Conservation (phyloP, 2,329 filamentous ascomycete genomes). For the Cladosporium sp. region DNA sequence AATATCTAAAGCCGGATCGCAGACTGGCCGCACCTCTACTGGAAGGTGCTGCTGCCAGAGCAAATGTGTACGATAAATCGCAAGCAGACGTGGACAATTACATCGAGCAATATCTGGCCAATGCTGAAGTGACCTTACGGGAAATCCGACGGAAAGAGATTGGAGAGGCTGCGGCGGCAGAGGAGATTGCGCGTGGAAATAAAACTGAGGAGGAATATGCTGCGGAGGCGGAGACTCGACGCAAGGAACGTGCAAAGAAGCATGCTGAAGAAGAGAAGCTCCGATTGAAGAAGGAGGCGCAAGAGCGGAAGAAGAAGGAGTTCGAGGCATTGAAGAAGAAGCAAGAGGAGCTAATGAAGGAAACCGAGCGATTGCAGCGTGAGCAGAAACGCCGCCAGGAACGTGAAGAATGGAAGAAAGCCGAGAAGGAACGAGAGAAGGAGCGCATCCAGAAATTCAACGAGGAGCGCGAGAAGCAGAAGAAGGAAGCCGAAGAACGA, state of each 20-base stretch:
- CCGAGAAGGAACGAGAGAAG: constrained; percentile 49
- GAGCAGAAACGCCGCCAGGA: constrained; percentile 47
- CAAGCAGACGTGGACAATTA: constrained; percentile 62
- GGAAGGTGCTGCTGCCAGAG: constrained; percentile 72
- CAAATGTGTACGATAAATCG: constrained; percentile 68
- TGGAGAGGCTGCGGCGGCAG: constrained; percentile 62
- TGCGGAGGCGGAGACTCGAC: constrained; percentile 58
- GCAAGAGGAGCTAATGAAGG: constrained; percentile 40
- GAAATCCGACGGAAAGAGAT: constrained; percentile 63
- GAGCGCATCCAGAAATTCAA: constrained; percentile 47
- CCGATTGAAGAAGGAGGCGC: constrained; percentile 54
- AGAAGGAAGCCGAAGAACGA: constrained; percentile 46
- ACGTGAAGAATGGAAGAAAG: constrained; percentile 41
- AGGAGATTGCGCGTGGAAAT: constrained; percentile 59
- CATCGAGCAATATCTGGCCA: constrained; percentile 58
- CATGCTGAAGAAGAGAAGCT: constrained; percentile 57
- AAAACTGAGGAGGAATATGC: constrained; percentile 73
- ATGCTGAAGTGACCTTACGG: constrained; percentile 66
- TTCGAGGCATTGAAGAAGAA: constrained; percentile 47
- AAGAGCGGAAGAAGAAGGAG: constrained; percentile 55
- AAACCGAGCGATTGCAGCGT: constrained; percentile 39
- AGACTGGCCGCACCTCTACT: constrained; percentile 70
- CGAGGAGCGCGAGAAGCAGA: constrained; percentile 44
- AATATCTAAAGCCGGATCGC: constrained; percentile 67
- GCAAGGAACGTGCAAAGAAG: constrained; percentile 56